Evolutionary conservation across 371 early-diverging fungal species (phyloP).

Genomic region (Vairimorpha necatrix): DNA sequence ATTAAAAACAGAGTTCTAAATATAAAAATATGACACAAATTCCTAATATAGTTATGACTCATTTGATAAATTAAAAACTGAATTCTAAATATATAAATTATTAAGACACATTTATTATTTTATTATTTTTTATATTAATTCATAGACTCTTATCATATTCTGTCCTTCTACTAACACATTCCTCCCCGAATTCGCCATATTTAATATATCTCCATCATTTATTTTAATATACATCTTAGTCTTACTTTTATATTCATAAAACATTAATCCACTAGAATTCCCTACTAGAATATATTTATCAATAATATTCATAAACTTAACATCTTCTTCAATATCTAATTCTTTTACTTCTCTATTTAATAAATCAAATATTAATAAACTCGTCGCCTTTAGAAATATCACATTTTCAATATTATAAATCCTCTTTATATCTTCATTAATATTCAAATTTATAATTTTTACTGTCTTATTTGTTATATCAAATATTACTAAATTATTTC

Average conservation of each 20-base stretch:
- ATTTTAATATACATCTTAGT: constrained; percentile 2
- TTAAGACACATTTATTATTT: not conserved
- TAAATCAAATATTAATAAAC: not conserved
- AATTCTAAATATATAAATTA: not conserved
- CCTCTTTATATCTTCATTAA: not conserved
- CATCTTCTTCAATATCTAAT: not conserved
- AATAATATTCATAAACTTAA: not conserved
- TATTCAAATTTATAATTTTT: constrained; percentile 10
- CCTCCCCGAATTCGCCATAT: not conserved
- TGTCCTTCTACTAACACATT: constrained; percentile 15
- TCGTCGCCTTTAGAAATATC: not conserved
- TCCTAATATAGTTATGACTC: no score
- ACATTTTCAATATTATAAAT: constrained; percentile 15
- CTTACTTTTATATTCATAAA: not conserved
- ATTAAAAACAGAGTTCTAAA: no score
- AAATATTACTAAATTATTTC: constrained; percentile 7
- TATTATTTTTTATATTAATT: constrained; percentile 2
- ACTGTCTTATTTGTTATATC: constrained; percentile 16
- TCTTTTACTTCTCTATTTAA: not conserved
- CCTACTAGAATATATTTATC: not conserved
- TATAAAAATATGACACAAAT: no score
- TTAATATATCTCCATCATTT: not conserved
- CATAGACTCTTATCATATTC: not conserved
- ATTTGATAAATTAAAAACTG: no score
- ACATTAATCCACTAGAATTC: not conserved